Conservation (phyloP, 108 stramenopile genomes). For the Cyclotella baltica region DNA sequence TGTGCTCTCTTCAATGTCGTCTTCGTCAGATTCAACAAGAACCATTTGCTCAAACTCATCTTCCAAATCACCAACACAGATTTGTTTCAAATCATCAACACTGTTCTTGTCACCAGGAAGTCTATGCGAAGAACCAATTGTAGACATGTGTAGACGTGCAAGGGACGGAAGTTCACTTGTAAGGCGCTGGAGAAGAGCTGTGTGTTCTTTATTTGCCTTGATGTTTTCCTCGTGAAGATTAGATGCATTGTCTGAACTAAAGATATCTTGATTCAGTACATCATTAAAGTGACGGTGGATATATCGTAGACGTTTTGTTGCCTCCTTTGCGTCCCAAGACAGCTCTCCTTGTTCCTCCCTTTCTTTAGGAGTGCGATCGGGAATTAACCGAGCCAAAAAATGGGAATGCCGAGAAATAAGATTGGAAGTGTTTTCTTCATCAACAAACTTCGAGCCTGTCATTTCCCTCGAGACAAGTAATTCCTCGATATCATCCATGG, state of each 20-base stretch:
- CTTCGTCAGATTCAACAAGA: constrained; percentile 1
- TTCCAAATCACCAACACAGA: constrained; percentile 4
- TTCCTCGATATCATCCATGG: constrained; percentile 15
- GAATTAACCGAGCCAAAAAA: constrained; percentile 23
- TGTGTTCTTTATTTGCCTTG: constrained; percentile 24
- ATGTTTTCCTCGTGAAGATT: constrained; percentile 20
- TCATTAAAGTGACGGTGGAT: constrained; percentile 11
- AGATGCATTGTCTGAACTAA: constrained; percentile 28
- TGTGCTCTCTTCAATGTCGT: background rate
- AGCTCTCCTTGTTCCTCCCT: background rate
- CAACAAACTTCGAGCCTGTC: constrained; percentile 15
- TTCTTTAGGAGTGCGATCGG: constrained; percentile 17
- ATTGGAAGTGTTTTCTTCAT: constrained; percentile 7
- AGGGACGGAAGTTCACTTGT: constrained; percentile 22
- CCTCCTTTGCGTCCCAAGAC: constrained; percentile 42
- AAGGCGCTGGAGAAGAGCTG: constrained; percentile 9
- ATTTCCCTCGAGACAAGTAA: constrained; percentile 3
- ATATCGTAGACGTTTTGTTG: constrained; percentile 23
- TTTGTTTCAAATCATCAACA: constrained; percentile 11
- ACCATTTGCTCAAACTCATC: constrained; percentile 2
- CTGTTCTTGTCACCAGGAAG: constrained; percentile 20
- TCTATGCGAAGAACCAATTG: constrained; percentile 60
- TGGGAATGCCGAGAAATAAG: constrained; percentile 14
- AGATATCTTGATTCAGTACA: constrained; percentile 17
- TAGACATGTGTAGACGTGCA: constrained; percentile 51